These are phyloP conservation scores for Beauveria bassiana DNA, from an alignment of 2,329 filamentous ascomycete genomes.

Conservation along the genomic window DNA sequence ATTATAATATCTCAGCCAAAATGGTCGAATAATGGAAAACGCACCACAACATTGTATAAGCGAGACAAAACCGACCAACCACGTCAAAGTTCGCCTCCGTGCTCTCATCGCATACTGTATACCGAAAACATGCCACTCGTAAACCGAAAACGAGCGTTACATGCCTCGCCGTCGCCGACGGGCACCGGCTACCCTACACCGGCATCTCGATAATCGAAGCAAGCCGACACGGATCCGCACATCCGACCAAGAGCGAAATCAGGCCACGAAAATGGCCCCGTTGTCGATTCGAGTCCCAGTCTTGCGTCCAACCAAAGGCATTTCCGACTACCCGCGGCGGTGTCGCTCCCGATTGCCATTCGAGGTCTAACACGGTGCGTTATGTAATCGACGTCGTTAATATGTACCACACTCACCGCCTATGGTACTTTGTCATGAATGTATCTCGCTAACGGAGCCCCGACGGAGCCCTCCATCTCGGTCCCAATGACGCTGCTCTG, in stretches of 20 bases:
- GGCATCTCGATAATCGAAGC: conserved; percentile 9
- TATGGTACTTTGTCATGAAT: not conserved
- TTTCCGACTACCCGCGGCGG: not conserved
- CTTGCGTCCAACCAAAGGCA: not conserved
- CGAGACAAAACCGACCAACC: not conserved
- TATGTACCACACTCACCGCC: not conserved
- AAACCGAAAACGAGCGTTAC: not conserved
- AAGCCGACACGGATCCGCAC: conserved; percentile 6
- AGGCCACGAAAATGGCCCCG: not conserved
- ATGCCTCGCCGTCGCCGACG: not conserved
- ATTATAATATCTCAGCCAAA: too few species aligned
- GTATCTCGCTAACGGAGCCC: not conserved
- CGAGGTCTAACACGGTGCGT: not conserved
- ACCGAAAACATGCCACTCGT: not conserved
- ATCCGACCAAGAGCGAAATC: not conserved
- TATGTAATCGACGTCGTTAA: conserved; percentile 1
- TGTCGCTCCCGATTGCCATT: not conserved
- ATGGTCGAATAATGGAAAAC: not conserved
- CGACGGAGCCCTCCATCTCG: not conserved
- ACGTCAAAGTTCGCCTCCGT: too few species aligned
- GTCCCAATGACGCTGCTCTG: not conserved
- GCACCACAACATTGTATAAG: not conserved
- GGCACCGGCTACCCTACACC: conserved; percentile 1
- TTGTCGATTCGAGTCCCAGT: not conserved
- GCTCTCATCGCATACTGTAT: not conserved